Evolutionary conservation across 179 eudicot genomes (phyloP), one percentile per base, ranked within the genome.

Genomic region (Patellifolia procumbens): DNA sequence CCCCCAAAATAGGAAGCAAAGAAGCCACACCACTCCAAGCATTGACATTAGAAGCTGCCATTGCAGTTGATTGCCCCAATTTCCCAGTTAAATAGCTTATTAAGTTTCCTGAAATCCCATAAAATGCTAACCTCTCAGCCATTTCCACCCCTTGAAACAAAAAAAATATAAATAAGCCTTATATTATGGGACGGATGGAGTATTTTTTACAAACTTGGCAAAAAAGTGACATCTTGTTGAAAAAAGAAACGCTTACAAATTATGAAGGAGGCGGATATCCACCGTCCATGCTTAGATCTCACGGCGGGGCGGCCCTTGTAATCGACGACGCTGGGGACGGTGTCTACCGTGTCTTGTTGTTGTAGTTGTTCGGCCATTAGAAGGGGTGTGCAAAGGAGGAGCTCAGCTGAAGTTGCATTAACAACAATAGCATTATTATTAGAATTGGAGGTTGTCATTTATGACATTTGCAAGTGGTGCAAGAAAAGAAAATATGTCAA

Each of bases 51-150:
- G 80, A 85, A 0, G 94, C 94, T 1, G 94, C 91, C 22, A 68
- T 15, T 26, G 94, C 90, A 34, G 92, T 86, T 8, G 91, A 83
- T 73, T 85, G 92, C 42, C 87, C 86, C 67, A 87, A 62, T 29
- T 82, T 72, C 5, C 84, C 88, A 13, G 91, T 89, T 74, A 89
- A 69, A 70, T 79, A 89, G 75, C 73, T 90, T 20, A 87, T 90
- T 28, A 90, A 74, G 66, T 90, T 90, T 11, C 84, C 78, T n/a
- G 77, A 73, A 5, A 88, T 79, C 37, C 94, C 94, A 63, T 78
- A 88, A 67, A 74, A 88, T 2, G 91, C 88, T 26, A 87, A 72
- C 68, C 90, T 87, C 84, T 90, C 94, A 2, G 89, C 91, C 63
- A 88, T 70, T 70, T 90, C 91, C 74, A 87, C 90, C 51, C 85